Evolutionary conservation across 2,329 filamentous ascomycete genomes (phyloP), one percentile per base, ranked within the genome.

Genomic region (Cladophialophora immunda): DNA sequence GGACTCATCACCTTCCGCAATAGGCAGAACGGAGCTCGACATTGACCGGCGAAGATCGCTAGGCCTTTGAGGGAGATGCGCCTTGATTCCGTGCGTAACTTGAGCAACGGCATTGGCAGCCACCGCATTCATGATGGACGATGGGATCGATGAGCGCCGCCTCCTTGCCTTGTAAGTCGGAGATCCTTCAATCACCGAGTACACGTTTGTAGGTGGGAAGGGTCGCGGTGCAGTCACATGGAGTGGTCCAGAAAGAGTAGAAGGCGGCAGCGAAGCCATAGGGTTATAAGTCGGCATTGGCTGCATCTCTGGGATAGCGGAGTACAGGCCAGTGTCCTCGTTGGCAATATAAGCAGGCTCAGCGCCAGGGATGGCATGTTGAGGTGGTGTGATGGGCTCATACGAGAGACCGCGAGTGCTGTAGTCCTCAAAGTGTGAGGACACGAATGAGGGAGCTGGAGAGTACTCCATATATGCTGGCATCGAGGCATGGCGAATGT

Each of bases 351-450:
- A 99, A 9, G 95, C 93, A 9, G 95, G 93, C 83, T 99, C 95
- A 47, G 90, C 86, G 67, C 91, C 88, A 69, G 87, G 89, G 66
- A 95, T 82, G 15, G 92, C 88, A 80, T 97, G 93, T 78, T 98
- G 95, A 17, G 95, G 95, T 66, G 95, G 95, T 0, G 95, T 99
- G 73, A 99, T 89, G 60, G 95, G 95, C 84, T 99, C 95, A 78
- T 94, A 99, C 2, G 94, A 98, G 75, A 98, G 89, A 59, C 93
- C 95, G 65, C 95, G 91, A 78, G 94, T 94, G 87, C 93, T 97
- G 84, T 97, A 99, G 78, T 98, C 94, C 77, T 98, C 95, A 75
- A 94, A 97, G 75, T 97, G 94, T 0, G 95, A 98, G n/a, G 95
- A 98, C 60, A 97, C 94, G 76, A 98, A 98, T 1, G 95, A 98